Base-by-base conservation (phyloP, 495 filamentous ascomycete genomes). In the Jackrogersella multiformis region DNA sequence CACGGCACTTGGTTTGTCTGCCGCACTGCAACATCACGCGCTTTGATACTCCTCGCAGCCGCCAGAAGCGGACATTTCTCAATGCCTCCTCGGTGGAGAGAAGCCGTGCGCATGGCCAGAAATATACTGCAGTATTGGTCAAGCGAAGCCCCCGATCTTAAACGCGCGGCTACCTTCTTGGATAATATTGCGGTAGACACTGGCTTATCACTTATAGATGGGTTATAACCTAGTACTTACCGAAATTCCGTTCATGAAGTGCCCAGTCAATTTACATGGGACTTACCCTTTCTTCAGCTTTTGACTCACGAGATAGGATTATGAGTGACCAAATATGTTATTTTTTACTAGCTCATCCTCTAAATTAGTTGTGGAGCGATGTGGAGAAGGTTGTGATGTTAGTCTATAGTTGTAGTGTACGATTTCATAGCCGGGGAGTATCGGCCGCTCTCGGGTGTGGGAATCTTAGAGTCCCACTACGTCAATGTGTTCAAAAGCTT, bases 81-180 rank as follows among this genome's bases (percentile, higher is more conserved):
- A 18, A 52, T 52, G 48, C 48, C 48, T 32, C 48, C 16, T 20
- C 48, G 28, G 0, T 52, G 48, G 48, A 52, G 34, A 15, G 48
- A 52, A 34, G 48, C 28, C 20, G 48, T 52, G 28, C 18, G 15
- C 5, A 18, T 52, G 15, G 48, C 48, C 5, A 32, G 28, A 20
- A 34, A 34, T 52, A 52, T 52, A 34, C 28, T 52, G 12, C 48
- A 34, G 16, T 28, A 52, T 18, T 52, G 48, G 48, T 52, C 48
- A 9, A 52, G 26, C 30, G 48, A 52, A 30, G 48, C 48, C 28
- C 48, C 48, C 9, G 48, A 52, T 24, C 48, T 52, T 20, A 26
- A 52, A 15, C 48, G 48, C 13, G 48, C 28, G 2, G 48, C 48
- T 20, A 35, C 10, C 10, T n/a, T 52, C 30, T 18, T 52, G 13